Evolutionary conservation across 495 filamentous ascomycete species (phyloP).

Genomic region (Penicillium simplicissimum): DNA sequence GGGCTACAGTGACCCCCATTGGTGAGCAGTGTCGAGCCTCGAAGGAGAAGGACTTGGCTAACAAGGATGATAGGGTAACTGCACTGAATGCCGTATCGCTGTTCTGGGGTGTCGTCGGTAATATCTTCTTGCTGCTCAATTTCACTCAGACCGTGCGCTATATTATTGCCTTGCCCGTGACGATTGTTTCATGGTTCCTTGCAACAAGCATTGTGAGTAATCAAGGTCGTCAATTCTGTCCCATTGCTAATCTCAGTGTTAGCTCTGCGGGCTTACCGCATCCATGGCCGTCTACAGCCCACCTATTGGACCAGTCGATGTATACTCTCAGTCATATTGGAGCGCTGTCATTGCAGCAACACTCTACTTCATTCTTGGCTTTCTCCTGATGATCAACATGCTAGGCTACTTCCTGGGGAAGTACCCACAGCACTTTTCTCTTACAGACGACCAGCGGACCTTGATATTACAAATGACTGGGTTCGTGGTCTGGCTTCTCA

Average conservation of each 20-base stretch:
- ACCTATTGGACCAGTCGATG: slow-evolving; percentile 56
- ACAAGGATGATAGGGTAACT: slow-evolving; percentile 35
- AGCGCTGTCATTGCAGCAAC: slow-evolving; percentile 69
- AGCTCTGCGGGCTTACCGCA: slow-evolving; percentile 62
- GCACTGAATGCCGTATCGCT: slow-evolving; percentile 67
- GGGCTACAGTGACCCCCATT: slow-evolving; percentile 51
- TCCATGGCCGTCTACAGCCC: slow-evolving; percentile 62
- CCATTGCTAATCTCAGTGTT: slow-evolving; percentile 2
- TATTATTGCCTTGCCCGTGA: slow-evolving; percentile 68
- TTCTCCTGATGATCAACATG: slow-evolving; percentile 75
- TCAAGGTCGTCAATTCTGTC: neutral
- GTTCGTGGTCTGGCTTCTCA: slow-evolving; percentile 62
- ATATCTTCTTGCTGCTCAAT: slow-evolving; percentile 75
- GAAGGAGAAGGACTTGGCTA: neutral
- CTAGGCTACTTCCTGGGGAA: slow-evolving; percentile 74
- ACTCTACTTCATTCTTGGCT: slow-evolving; percentile 63
- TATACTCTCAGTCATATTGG: slow-evolving; percentile 76
- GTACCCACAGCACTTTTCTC: slow-evolving; percentile 72
- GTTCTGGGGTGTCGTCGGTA: slow-evolving; percentile 65
- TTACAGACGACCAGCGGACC: slow-evolving; percentile 71
- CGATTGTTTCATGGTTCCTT: slow-evolving; percentile 68
- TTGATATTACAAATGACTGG: slow-evolving; percentile 65
- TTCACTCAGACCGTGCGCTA: slow-evolving; percentile 82
- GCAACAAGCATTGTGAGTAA: slow-evolving; percentile 63
- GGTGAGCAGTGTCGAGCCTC: slow-evolving; percentile 37